phyloP scores from a whole-genome alignment of 1,139 yeast genomes.

The Sugiyamaella sp. region DNA sequence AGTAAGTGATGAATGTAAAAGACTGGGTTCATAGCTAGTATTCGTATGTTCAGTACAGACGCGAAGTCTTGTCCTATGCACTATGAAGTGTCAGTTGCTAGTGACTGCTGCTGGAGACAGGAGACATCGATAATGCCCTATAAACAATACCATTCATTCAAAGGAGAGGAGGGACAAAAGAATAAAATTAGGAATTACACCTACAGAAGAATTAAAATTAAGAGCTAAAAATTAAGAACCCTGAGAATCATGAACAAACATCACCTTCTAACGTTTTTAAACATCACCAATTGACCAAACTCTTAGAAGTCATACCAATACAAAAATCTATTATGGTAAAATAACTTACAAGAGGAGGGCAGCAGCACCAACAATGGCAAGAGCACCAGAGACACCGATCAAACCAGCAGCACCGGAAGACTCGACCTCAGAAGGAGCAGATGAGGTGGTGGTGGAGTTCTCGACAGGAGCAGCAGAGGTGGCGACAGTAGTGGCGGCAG shows the following conservation, averaged over 20 bases:
- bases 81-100: too few species aligned
- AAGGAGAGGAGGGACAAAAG: background rate
- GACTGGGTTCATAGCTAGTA: too few species aligned
- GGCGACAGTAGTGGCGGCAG: slow-evolving; percentile 20
- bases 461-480: slow-evolving; percentile 21
- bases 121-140: too few species aligned
- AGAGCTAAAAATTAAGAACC: slow-evolving; percentile 1
- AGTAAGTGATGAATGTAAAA: too few species aligned
- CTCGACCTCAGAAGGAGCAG: slow-evolving; percentile 22
- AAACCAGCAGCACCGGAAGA: slow-evolving; percentile 20
- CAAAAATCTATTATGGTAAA: slow-evolving; percentile 1
- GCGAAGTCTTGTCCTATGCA: too few species aligned
- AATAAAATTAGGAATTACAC: background rate
- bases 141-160: background rate
- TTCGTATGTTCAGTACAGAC: too few species aligned
- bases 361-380: slow-evolving; percentile 25
- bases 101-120: too few species aligned
- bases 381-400: slow-evolving; percentile 23
- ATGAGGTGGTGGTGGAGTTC: slow-evolving; percentile 14
- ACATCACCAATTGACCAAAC: background rate
- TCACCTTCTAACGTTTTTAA: slow-evolving; percentile 3
- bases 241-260: slow-evolving; percentile 1
- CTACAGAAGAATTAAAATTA: background rate
- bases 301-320: background rate
- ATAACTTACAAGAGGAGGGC: slow-evolving; percentile 23